Evolutionary conservation across 2,329 filamentous ascomycete species (phyloP), one percentile per base, ranked within the genome.

Genomic region (Simplicillium sp.): DNA sequence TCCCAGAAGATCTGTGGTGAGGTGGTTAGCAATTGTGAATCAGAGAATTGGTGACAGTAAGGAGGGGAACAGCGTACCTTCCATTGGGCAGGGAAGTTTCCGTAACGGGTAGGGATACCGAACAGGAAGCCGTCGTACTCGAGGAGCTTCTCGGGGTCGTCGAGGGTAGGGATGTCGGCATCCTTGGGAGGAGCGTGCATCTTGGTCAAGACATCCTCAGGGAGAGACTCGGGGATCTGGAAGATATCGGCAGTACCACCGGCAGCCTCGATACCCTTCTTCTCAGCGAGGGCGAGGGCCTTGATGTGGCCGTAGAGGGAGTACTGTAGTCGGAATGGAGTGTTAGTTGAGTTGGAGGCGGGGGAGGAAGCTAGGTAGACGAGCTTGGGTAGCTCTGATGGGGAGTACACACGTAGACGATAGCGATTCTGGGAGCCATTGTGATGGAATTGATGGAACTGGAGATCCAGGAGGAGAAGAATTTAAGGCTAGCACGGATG

Each of bases 21-120:
- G 33, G 16, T 11, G 8, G 36, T 29, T 32, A 13, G 31, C 15
- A 29, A 28, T 33, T 28, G 29, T 17, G 13, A 38, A 13, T 11
- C 32, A 16, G 13, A 36, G 20, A 25, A 13, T 14, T 4, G 36
- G 15, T 13, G 32, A 9, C 9, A 25, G 5, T 25, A 9, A 25
- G 20, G 20, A 25, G 37, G 11, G n/a, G 13, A n/a, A n/a, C 14
- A 20, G 43, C 53, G 39, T 49, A 64, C 65, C 74, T 92, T 96
- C 85, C 85, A 96, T 70, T 98, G 92, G 14, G 83, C 86, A 37
- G 90, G 89, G 75, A 95, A 95, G 79, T 94, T 97, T 55, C 92
- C 92, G 70, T 87, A 98, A 51, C 92, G 80, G 39, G 92, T 98
- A 45, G 92, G 92, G 62, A 97, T 92, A 51, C 92, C 92, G 55